phyloP scores from a whole-genome alignment of 371 early-diverging fungal genomes.

The Mortierella sp. region DNA sequence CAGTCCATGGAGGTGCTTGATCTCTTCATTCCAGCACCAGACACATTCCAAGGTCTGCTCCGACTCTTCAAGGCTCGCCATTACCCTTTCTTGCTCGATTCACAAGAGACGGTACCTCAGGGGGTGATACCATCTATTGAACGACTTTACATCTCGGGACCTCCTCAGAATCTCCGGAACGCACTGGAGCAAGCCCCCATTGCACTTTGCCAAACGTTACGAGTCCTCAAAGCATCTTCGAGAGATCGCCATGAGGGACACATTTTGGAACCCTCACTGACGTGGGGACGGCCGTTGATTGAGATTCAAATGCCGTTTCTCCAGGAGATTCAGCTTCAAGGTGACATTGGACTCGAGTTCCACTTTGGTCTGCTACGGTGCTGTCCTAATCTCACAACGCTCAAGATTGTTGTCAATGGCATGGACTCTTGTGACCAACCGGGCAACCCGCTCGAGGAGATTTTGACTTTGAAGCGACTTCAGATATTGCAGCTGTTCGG shows the following conservation, averaged over 20 bases:
- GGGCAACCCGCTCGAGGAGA: conserved; percentile 27
- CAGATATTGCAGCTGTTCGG: conserved; percentile 40
- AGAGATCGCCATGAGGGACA: conserved; percentile 15
- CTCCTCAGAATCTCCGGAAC: conserved; percentile 22
- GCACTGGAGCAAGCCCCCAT: conserved; percentile 37
- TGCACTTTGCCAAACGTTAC: conserved; percentile 21
- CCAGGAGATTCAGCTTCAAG: conserved; percentile 38
- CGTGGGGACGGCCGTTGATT: conserved; percentile 27
- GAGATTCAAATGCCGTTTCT: conserved; percentile 29
- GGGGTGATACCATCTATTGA: conserved; percentile 26
- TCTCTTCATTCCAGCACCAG: conserved; percentile 26
- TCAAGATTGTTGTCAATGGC: conserved; percentile 44
- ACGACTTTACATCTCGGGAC: conserved; percentile 36
- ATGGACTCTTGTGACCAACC: conserved; percentile 31
- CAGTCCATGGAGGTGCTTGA: conserved; percentile 28
- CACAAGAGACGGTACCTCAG: background rate
- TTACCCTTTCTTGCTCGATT: background rate
- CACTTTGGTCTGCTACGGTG: conserved; percentile 24
- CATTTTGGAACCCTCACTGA: conserved; percentile 18
- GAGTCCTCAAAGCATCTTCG: conserved; percentile 37
- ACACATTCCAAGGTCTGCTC: conserved; percentile 24
- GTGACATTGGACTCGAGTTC: conserved; percentile 47
- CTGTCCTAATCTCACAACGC: conserved; percentile 27
- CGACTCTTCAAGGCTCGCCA: conserved; percentile 6
- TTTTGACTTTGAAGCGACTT: conserved; percentile 22